phyloP scores from a whole-genome alignment of 192 early-diverging fungal species.

The Chytriomyces sp. region DNA sequence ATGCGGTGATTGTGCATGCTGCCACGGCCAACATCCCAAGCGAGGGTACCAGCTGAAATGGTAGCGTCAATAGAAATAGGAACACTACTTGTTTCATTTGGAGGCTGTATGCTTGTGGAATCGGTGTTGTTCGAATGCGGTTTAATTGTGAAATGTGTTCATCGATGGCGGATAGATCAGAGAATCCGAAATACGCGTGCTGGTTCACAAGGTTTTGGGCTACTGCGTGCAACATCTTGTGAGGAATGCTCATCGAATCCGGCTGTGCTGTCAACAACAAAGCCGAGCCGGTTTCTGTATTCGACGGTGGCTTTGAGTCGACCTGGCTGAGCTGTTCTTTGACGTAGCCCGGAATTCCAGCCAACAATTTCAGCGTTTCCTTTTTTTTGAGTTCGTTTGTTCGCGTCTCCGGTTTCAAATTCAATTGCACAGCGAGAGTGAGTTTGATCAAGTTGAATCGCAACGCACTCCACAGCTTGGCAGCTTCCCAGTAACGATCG shows the following conservation, averaged over 20 bases:
- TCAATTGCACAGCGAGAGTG: slow-evolving; percentile 75
- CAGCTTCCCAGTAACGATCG: slow-evolving; percentile 79
- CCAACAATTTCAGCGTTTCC: background rate
- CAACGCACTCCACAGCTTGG: slow-evolving; percentile 78
- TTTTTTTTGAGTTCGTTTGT: background rate
- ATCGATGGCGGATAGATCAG: slow-evolving; percentile 24
- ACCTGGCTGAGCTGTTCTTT: slow-evolving; percentile 1
- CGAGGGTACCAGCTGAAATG: slow-evolving; percentile 74
- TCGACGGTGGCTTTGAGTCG: background rate
- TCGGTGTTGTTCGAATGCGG: slow-evolving; percentile 82
- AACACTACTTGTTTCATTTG: slow-evolving; percentile 82
- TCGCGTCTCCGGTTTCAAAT: background rate
- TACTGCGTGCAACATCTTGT: background rate
- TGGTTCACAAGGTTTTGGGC: background rate
- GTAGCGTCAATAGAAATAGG: slow-evolving; percentile 77
- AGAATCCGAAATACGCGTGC: background rate
- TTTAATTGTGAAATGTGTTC: slow-evolving; percentile 66
- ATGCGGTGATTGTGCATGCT: slow-evolving; percentile 68
- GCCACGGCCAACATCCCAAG: slow-evolving; percentile 64
- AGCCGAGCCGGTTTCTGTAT: background rate
- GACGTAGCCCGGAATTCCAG: background rate
- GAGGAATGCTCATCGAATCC: background rate
- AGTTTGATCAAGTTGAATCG: slow-evolving; percentile 74
- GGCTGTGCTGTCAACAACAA: background rate
- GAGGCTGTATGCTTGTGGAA: slow-evolving; percentile 84